Evolutionary conservation across 2,329 filamentous ascomycete species (phyloP).

Genomic region (Neopestalotiopsis sp.): DNA sequence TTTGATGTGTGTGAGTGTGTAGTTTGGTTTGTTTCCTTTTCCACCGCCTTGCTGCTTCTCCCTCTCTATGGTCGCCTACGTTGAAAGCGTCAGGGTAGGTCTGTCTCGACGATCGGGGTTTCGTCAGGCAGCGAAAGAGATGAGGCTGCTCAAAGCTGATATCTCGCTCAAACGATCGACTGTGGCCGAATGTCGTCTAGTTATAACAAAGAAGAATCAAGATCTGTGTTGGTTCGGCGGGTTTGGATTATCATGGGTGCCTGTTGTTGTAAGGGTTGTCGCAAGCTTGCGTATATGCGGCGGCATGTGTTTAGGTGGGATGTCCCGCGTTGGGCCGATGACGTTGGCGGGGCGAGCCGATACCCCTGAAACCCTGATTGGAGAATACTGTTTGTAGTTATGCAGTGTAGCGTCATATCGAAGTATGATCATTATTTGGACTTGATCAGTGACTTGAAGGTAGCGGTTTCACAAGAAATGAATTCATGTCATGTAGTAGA

Average conservation of each 20-base stretch:
- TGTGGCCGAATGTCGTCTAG: not conserved
- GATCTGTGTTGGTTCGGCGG: not conserved
- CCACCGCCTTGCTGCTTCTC: not conserved
- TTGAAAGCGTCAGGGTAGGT: not conserved
- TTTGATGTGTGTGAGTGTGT: not conserved
- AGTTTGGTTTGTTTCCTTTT: not conserved
- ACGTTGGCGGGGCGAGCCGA: constrained; percentile 8
- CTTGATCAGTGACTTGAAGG: not conserved
- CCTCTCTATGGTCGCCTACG: not conserved
- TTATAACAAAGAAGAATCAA: not conserved
- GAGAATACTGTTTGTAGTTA: not conserved
- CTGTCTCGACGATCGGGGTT: not conserved
- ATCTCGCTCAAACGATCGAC: not conserved
- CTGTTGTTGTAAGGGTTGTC: not conserved
- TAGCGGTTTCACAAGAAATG: no score
- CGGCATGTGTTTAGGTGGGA: not conserved
- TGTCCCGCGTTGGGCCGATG: constrained; percentile 1
- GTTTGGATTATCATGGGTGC: not conserved
- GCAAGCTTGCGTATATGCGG: not conserved
- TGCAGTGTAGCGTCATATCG: not conserved
- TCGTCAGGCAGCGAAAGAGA: not conserved
- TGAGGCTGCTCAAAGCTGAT: not conserved
- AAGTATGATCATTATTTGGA: not conserved
- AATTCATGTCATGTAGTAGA: no score
- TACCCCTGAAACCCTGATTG: not conserved